Evolutionary conservation across 352 stramenopile species (phyloP), one percentile per base, ranked within the genome.

Genomic region (Phytophthora pisi): DNA sequence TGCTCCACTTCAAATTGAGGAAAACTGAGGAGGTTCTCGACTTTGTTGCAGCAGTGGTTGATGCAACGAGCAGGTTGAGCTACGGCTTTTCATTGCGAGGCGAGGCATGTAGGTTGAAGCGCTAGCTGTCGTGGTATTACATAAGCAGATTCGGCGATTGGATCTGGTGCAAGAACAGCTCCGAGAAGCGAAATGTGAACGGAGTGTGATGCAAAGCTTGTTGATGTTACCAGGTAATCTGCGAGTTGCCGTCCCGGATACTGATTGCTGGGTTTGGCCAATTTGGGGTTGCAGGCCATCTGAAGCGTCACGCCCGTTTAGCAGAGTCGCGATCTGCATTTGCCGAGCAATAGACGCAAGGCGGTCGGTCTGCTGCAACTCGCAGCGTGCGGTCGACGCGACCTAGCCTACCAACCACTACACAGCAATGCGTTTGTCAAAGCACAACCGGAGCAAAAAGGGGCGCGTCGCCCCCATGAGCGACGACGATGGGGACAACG

Each of bases 341-440:
- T n/a, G 36, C 36, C 36, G 36, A 46, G 38, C 15, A 20, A 46
- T 46, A 45, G 11, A 46, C 11, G 13, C 5, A 5, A n/a, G 38
- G 16, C 20, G 15, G 16, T 8, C 11, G 20, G 20, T 20, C 20
- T 46, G 15, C 38, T 46, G 38, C 38, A 20, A 7, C 9, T 46
- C 11, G 38, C 15, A 46, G 5, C 11, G 13, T 18, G 38, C 13
- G 16, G 16, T 46, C 38, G 0, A 15, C 16, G 38, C 38, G 38
- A 16, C 13, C 28, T 31, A 7, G 28, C 8, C 4, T 9, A 7
- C 28, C 28, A 31, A 9, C 28, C 8, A 31, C 34, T 40, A 15
- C 10, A 40, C 28, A 54, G 57, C n/a, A 13, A 75, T 75, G 68
- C 30, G 56, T 26, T 40, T 70, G 42, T 59, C 43, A 18, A 77